phyloP scores from a whole-genome alignment of 495 filamentous ascomycete genomes.

The Xylaria curta region DNA sequence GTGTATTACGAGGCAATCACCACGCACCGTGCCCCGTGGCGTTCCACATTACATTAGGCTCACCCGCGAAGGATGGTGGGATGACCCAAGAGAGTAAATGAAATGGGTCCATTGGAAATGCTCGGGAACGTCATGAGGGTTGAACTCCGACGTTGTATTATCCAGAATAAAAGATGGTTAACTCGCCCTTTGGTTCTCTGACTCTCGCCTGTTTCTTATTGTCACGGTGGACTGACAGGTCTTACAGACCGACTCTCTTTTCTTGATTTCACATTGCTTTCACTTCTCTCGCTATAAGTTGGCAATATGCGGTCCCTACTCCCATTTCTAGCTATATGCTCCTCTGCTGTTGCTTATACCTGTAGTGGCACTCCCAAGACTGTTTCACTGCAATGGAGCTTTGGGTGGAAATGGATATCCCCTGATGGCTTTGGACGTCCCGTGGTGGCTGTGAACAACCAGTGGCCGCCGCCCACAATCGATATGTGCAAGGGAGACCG shows the following conservation, averaged over 20 bases:
- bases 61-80: neutral
- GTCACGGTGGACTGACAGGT: neutral
- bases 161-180: neutral
- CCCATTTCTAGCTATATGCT: neutral
- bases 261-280: neutral
- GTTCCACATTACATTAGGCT: neutral
- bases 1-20: neutral
- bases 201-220: neutral
- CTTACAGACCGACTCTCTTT: neutral
- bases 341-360: constrained; percentile 9
- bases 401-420: constrained; percentile 71
- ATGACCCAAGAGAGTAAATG: neutral
- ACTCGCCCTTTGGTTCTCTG: neutral
- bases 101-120: neutral
- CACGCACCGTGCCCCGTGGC: constrained; percentile 8
- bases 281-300: too few relatives aligned
- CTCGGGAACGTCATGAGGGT: neutral
- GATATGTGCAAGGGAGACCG: constrained; percentile 72
- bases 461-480: constrained; percentile 75
- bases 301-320: constrained; percentile 7
- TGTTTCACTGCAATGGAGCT: constrained; percentile 61
- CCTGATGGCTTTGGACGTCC: constrained; percentile 71
- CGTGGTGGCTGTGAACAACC: constrained; percentile 76
- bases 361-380: constrained; percentile 17
- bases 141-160: neutral